These are phyloP conservation scores for Sporisorium scitamineum DNA, from an alignment of 1,284 basidiomycete genomes.

Conservation along the genomic window DNA sequence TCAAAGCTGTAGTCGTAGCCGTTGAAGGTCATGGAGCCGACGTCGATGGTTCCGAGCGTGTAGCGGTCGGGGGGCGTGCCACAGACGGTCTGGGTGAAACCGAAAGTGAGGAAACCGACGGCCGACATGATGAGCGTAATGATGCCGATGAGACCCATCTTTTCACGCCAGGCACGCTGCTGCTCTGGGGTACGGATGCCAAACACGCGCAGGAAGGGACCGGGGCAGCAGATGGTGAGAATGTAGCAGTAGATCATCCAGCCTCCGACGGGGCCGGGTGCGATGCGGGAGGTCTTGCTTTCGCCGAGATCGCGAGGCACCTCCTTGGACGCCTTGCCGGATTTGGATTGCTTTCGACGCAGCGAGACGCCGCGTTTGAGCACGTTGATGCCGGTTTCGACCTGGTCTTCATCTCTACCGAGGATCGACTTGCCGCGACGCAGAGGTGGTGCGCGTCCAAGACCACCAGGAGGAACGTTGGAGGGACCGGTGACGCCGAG, in stretches of 20 bases:
- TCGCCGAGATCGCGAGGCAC: slow-evolving; percentile 57
- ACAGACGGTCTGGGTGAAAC: slow-evolving; percentile 95
- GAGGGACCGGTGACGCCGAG: slow-evolving; percentile 58
- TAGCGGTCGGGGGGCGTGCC: slow-evolving; percentile 84
- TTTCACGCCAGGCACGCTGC: slow-evolving; percentile 97
- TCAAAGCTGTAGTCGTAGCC: slow-evolving; percentile 93
- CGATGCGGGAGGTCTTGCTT: slow-evolving; percentile 54
- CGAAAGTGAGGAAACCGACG: slow-evolving; percentile 98
- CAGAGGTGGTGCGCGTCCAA: slow-evolving; percentile 57
- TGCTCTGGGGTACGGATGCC: slow-evolving; percentile 92
- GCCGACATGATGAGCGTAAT: slow-evolving; percentile 85
- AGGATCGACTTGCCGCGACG: slow-evolving; percentile 68
- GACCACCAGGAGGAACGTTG: slow-evolving; percentile 57
- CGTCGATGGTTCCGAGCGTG: slow-evolving; percentile 81
- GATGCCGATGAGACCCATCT: slow-evolving; percentile 90
- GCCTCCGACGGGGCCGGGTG: slow-evolving; percentile 82
- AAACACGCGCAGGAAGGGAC: slow-evolving; percentile 72
- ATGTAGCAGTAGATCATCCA: slow-evolving; percentile 98
- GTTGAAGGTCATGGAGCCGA: slow-evolving; percentile 88
- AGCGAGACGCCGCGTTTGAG: slow-evolving; percentile 67
- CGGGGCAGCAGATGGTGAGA: slow-evolving; percentile 85
- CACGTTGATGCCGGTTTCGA: slow-evolving; percentile 68
- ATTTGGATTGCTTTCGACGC: slow-evolving; percentile 55
- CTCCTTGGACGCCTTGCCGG: slow-evolving; percentile 49
- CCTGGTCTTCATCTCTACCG: slow-evolving; percentile 67